Evolutionary conservation across 257 asterid species (phyloP).

Genomic region (Fraxinus anomala): DNA sequence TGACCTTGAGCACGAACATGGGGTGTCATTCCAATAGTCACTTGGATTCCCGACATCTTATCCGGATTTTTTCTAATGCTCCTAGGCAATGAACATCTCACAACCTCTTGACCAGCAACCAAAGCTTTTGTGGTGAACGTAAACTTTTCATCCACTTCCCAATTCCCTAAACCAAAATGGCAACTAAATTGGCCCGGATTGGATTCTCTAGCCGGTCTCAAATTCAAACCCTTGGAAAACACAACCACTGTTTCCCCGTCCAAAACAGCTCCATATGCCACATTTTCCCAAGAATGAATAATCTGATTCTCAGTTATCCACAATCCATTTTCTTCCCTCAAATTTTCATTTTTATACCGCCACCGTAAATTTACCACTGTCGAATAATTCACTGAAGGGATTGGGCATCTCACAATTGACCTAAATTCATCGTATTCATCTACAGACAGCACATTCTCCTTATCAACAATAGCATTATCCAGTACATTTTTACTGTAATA

Average conservation of each 20-base stretch:
- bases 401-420: constrained; percentile 70
- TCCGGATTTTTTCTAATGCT: constrained; percentile 43
- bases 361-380: constrained; percentile 44
- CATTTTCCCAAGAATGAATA: constrained; percentile 64
- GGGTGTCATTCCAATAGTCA: constrained; percentile 56
- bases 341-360: constrained; percentile 32
- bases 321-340: constrained; percentile 14
- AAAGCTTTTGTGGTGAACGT: constrained; percentile 61
- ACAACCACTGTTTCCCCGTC: constrained; percentile 69
- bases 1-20: constrained; percentile 31
- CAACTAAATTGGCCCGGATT: constrained; percentile 72
- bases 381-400: constrained; percentile 62
- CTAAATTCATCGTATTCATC: constrained; percentile 75
- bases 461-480: constrained; percentile 28
- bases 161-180: constrained; percentile 65
- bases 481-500: not conserved
- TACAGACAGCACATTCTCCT: constrained; percentile 50
- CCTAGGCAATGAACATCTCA: constrained; percentile 72
- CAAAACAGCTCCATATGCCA: constrained; percentile 66
- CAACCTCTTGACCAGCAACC: constrained; percentile 88
- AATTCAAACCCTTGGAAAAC: constrained; percentile 89
- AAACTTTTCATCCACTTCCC: constrained; percentile 29
- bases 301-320: constrained; percentile 33
- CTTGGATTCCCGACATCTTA: constrained; percentile 55
- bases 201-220: constrained; percentile 64